A percentile compares a stretch with the other conserved stretches of the same genome.
phyloP scores from a whole-genome alignment of 2,329 filamentous ascomycete genomes.

The Parascedosporium putredinis region DNA sequence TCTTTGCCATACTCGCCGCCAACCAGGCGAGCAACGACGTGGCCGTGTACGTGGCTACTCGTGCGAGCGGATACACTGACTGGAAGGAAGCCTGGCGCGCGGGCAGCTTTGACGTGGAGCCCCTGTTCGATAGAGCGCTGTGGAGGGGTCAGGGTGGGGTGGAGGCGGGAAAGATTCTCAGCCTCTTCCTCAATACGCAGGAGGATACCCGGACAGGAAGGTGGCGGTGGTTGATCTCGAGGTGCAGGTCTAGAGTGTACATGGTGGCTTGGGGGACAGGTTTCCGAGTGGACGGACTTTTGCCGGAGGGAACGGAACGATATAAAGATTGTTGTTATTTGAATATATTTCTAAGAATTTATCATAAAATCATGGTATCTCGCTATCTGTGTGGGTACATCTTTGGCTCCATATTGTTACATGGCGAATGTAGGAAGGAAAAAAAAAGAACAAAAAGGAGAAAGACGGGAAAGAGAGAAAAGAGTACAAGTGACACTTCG shows the following conservation, averaged over 20 bases:
- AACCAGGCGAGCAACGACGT: constrained; percentile 9
- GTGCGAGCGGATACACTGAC: constrained; percentile 4
- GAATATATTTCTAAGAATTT: no score
- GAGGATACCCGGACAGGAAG: constrained; percentile 8
- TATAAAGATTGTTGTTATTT: not conserved
- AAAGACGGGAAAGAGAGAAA: no score
- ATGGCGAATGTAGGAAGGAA: no score
- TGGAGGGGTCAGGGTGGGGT: constrained; percentile 6
- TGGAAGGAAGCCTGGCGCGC: constrained; percentile 11
- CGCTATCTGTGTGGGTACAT: not conserved
- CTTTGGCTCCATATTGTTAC: not conserved
- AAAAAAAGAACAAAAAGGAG: no score
- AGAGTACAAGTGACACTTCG: no score
- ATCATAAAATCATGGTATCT: not conserved
- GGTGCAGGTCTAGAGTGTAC: constrained; percentile 4
- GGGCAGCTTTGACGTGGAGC: constrained; percentile 9
- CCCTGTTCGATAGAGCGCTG: constrained; percentile 11
- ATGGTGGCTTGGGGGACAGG: no score
- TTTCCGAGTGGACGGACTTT: no score
- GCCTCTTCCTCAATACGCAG: constrained; percentile 9
- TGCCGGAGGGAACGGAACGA: no score
- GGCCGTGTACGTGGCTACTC: constrained; percentile 11
- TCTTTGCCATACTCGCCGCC: constrained; percentile 13
- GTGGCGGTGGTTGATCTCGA: constrained; percentile 8
- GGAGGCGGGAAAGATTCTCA: constrained; percentile 8